A percentile compares a stretch with the other conserved stretches of the same genome.
These are phyloP conservation scores for Colletotrichum lini DNA, from an alignment of 2,329 filamentous ascomycete species.

Conservation along the genomic window DNA sequence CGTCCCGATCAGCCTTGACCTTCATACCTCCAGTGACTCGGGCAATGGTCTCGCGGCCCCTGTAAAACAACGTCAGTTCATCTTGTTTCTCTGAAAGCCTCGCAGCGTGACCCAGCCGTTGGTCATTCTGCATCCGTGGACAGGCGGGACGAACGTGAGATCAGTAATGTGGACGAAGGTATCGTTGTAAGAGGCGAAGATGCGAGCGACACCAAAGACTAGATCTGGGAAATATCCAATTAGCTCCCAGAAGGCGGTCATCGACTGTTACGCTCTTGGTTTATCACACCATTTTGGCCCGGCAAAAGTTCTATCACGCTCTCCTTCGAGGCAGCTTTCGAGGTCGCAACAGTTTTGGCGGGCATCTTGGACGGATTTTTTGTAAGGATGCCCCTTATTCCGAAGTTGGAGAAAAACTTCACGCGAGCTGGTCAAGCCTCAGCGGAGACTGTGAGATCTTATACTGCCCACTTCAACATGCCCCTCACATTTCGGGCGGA, in stretches of 20 bases:
- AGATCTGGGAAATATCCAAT: slow-evolving; percentile 69
- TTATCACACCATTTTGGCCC: slow-evolving; percentile 5
- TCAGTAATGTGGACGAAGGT: slow-evolving; percentile 99
- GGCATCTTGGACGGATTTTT: no score
- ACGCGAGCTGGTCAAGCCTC: no score
- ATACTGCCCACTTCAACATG: not conserved
- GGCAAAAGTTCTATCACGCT: not conserved
- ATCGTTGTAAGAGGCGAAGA: slow-evolving; percentile 96
- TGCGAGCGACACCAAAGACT: slow-evolving; percentile 97
- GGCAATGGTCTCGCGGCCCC: slow-evolving; percentile 99
- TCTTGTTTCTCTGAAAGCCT: not conserved
- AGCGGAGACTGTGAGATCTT: no score
- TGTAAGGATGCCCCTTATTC: no score
- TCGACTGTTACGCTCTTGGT: not conserved
- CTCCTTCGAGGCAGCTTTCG: not conserved
- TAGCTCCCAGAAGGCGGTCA: no score
- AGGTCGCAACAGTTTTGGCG: not conserved
- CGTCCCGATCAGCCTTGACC: slow-evolving; percentile 99
- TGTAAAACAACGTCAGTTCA: slow-evolving; percentile 68
- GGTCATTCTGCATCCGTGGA: not conserved
- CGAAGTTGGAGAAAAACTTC: no score
- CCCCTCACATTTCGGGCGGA: not conserved
- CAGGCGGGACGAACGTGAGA: slow-evolving; percentile 79
- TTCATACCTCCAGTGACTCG: slow-evolving; percentile 99
- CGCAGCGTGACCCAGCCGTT: no score